Percentiles rank a stretch among this genome's conserved stretches.
Evolutionary conservation across 371 early-diverging fungal genomes (phyloP).

Genomic region (Rhizopus microsporus): DNA sequence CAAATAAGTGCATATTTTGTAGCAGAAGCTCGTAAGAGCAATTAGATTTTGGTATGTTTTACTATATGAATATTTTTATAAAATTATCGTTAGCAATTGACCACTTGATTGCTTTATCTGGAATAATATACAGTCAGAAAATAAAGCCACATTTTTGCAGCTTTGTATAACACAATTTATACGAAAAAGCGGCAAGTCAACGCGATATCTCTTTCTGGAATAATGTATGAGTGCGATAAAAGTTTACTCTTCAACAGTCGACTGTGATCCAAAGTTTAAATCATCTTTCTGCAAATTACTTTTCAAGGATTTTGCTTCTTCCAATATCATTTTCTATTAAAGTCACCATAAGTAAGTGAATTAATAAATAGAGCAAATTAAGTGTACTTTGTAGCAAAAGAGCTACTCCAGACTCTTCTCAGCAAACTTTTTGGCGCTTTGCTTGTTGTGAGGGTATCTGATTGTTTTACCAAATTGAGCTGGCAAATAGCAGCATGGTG

Average conservation of each 20-base stretch:
- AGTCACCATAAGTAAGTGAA: conserved; percentile 2
- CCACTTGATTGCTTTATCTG: conserved; percentile 4
- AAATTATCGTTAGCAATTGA: no score
- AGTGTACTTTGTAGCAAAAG: conserved; percentile 2
- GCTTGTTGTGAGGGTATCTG: conserved; percentile 3
- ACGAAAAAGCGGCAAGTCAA: no score
- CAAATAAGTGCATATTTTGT: no score
- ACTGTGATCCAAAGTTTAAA: conserved; percentile 6
- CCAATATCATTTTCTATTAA: background rate
- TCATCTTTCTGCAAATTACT: conserved; percentile 4
- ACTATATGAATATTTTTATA: background rate
- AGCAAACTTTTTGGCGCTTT: background rate
- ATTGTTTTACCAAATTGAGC: conserved; percentile 3
- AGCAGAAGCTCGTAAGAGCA: no score
- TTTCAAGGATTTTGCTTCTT: conserved; percentile 6
- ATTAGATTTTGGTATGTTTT: background rate
- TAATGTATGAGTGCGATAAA: background rate
- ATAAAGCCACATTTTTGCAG: background rate
- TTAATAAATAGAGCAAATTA: conserved; percentile 5
- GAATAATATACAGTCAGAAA: background rate
- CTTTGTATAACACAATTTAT: no score
- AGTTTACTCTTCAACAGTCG: conserved; percentile 1
- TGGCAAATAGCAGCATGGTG: conserved; percentile 8
- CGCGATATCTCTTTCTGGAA: no score
- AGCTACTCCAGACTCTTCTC: conserved; percentile 1